Evolutionary conservation across 306 rosid genomes (phyloP), one percentile per base, ranked within the genome.

Genomic region (Delonix regia): DNA sequence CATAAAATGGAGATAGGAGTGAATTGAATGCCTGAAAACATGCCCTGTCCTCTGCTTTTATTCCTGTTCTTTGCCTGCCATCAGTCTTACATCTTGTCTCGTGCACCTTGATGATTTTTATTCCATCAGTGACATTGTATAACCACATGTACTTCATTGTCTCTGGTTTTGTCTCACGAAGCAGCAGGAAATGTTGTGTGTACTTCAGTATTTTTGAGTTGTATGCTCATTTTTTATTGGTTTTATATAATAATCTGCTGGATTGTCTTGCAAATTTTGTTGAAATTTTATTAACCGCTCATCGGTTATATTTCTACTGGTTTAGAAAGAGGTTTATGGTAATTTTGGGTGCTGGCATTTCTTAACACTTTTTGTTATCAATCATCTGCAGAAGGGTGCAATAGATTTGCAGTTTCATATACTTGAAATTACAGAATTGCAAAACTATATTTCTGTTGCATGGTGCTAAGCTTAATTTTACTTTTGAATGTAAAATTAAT

Each of bases 341-440:
- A 25, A 5, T 64, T 15, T 64, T 64, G 24, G 4, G 41, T 36
- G 51, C n/a, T 53, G 51, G 65, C 51, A 6, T 13, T 72, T 18
- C 7, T 53, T 72, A 19, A 44, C 36, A 7, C 69, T 10, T 44
- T 41, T 9, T n/a, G n/a, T 34, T 74, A 30, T 25, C 16, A 13
- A 15, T 59, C 56, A 65, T 59, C 24, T 42, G n/a, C 11, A 59
- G 63, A 39, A 2, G 27, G 27, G 30, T 42, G 42, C 1, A 42
- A 10, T 8, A 15, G 10, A 57, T 9, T 1, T 61, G 52, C 22
- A 6, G 16, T 53, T 73, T 42, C 53, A 42, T 49, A 61, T 13
- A n/a, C 33, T 65, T 69, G 73, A 14, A 14, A 53, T 30, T 73
- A 51, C 25, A 64, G 36, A 36, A 51, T 38, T 63, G 47, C 48